Percentiles rank a stretch among this genome's conserved stretches.
phyloP scores from a whole-genome alignment of 768 basidiomycete genomes.

The Termitomyces sp. region DNA sequence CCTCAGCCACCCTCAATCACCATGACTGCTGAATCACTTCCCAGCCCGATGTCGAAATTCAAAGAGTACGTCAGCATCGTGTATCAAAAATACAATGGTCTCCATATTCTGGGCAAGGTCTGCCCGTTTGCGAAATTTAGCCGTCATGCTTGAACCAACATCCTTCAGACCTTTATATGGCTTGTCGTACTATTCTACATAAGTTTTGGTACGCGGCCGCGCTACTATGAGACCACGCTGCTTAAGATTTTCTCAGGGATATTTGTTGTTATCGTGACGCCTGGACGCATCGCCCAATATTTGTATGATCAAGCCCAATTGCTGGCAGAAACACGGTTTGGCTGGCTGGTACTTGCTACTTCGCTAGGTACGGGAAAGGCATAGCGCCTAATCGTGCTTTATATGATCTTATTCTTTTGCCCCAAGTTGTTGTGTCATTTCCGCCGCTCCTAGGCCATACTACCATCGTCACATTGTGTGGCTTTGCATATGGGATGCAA shows the following conservation, averaged over 20 bases:
- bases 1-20: too few relatives aligned
- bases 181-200: constrained; percentile 55
- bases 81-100: constrained; percentile 41
- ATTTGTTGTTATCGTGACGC: constrained; percentile 51
- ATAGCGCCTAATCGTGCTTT: not conserved
- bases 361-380: constrained; percentile 43
- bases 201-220: constrained; percentile 28
- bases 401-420: not conserved
- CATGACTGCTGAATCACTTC: constrained; percentile 22
- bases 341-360: constrained; percentile 53
- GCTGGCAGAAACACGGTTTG: constrained; percentile 55
- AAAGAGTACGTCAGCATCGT: constrained; percentile 31
- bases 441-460: constrained; percentile 68
- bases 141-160: constrained; percentile 1
- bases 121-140: constrained; percentile 2
- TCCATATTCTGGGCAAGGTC: constrained; percentile 57
- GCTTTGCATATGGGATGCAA: constrained; percentile 80
- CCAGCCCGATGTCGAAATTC: constrained; percentile 16
- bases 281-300: constrained; percentile 63
- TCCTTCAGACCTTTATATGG: constrained; percentile 53
- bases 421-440: constrained; percentile 45
- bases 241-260: constrained; percentile 19
- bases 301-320: constrained; percentile 65
- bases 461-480: constrained; percentile 62
- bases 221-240: not conserved